A percentile compares a stretch with the other conserved stretches of the same genome.
These are phyloP conservation scores for Penicillium fimorum DNA, from an alignment of 495 filamentous ascomycete species.

Conservation along the genomic window DNA sequence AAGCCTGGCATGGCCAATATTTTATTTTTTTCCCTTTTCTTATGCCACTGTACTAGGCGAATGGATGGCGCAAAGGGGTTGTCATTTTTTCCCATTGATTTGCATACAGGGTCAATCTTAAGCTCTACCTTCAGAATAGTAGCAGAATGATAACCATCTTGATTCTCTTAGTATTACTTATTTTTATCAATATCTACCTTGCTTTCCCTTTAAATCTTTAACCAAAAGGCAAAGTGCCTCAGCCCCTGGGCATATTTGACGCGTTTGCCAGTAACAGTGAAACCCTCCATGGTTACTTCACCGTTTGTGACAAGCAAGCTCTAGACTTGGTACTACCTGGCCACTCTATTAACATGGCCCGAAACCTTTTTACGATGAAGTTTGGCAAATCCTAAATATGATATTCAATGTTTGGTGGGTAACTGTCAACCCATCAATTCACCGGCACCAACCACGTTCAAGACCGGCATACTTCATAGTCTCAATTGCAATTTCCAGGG, in stretches of 20 bases:
- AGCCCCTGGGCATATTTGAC: not conserved
- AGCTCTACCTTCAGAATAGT: not conserved
- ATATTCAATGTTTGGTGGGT: not conserved
- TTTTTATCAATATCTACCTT: not conserved
- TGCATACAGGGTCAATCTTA: conserved; percentile 2
- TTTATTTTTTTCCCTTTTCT: conserved; percentile 1
- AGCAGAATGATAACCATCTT: conserved; percentile 1
- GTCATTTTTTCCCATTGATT: conserved; percentile 3
- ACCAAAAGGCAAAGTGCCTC: not conserved
- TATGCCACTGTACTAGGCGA: conserved; percentile 6
- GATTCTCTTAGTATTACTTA: not conserved
- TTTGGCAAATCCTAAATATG: not conserved
- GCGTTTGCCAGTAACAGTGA: not conserved
- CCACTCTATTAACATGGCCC: not conserved
- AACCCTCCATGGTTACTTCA: not conserved
- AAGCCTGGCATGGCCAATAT: not conserved
- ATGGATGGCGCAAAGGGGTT: conserved; percentile 11
- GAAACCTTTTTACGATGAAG: not conserved
- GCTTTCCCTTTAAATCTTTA: not conserved
- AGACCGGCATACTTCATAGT: not conserved
- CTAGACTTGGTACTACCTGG: not conserved
- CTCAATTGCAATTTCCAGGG: not conserved
- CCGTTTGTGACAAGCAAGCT: not conserved
- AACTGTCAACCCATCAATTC: not conserved
- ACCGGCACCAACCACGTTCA: not conserved